Evolutionary conservation across 306 rosid genomes (phyloP), one percentile per base, ranked within the genome.

Genomic region (Cucumis cinereus): DNA sequence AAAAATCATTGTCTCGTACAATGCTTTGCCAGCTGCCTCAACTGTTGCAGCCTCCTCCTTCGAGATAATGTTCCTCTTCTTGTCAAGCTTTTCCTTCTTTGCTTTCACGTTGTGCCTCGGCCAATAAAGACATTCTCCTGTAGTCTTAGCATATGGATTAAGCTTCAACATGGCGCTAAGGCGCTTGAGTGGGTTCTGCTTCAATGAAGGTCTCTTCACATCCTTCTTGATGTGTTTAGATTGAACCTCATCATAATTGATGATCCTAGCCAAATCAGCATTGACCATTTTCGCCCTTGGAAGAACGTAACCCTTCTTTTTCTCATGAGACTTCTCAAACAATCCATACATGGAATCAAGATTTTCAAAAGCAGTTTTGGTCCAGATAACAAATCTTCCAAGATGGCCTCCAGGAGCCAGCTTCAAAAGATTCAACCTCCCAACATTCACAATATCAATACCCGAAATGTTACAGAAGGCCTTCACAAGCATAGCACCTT

Each of bases 381-480:
- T 93, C 98, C 98, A 93, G 56, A 93, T 81, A 11, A 93, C 91
- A 7, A 92, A 89, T 78, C 98, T 82, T 0, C 96, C 96, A 0
- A 90, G 86, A 72, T 92, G 98, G 10, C 98, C 98, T 30, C 95
- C 98, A 0, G 98, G 98, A 0, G 98, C 96, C 0, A 92, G 86
- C 75, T 87, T 90, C 63, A 92, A 68, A n/a, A 90, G 80, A 36
- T 87, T 90, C 3, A 92, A 76, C 84, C 98, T 87, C 78, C 88
- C 96, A 0, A 92, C 96, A 45, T 90, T 90, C 1, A 87, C 84
- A 1, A 92, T 61, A 12, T 92, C 98, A 10, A 92, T 86, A 0
- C 98, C 98, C 0, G 94, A 91, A 6, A 92, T 77, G 64, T 90
- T 92, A 1, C 96, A 35, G 71, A 93, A 93, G 2, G 96, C 91